These are phyloP conservation scores for Fusarium buharicum DNA, from an alignment of 2,329 filamentous ascomycete genomes.

Conservation along the genomic window DNA sequence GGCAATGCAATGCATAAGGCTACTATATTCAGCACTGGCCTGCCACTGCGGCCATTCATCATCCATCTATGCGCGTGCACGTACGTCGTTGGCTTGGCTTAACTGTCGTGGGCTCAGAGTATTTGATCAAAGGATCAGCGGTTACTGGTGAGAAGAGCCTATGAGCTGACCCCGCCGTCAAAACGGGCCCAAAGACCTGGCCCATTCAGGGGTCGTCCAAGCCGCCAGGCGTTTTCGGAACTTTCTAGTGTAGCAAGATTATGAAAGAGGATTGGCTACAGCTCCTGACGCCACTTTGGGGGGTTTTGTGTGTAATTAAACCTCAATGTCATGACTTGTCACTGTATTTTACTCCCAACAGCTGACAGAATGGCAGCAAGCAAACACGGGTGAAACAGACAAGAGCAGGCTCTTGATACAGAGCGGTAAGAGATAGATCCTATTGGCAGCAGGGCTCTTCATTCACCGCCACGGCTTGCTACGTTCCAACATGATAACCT, in stretches of 20 bases:
- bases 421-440: slow-evolving; percentile 1
- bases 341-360: neutral
- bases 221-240: slow-evolving; percentile 23
- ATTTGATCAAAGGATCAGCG: slow-evolving; percentile 27
- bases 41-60: neutral
- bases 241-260: slow-evolving; percentile 28
- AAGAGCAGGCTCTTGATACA: neutral
- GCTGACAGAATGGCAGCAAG: neutral
- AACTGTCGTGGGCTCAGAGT: neutral
- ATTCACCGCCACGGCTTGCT: neutral
- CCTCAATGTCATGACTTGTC: neutral
- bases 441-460: slow-evolving; percentile 3
- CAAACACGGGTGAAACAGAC: slow-evolving; percentile 22
- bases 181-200: neutral
- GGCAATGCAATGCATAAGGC: neutral
- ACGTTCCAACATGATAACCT: too few species aligned
- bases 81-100: neutral
- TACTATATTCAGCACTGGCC: slow-evolving; percentile 2
- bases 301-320: slow-evolving; percentile 5
- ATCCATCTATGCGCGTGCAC: neutral
- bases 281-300: slow-evolving; percentile 20
- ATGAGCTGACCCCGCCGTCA: neutral
- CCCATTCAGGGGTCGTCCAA: slow-evolving; percentile 29
- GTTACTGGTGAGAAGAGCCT: slow-evolving; percentile 21
- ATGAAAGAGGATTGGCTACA: slow-evolving; percentile 41